Evolutionary conservation across 2,329 filamentous ascomycete species (phyloP).

Genomic region (Nemania sp.): DNA sequence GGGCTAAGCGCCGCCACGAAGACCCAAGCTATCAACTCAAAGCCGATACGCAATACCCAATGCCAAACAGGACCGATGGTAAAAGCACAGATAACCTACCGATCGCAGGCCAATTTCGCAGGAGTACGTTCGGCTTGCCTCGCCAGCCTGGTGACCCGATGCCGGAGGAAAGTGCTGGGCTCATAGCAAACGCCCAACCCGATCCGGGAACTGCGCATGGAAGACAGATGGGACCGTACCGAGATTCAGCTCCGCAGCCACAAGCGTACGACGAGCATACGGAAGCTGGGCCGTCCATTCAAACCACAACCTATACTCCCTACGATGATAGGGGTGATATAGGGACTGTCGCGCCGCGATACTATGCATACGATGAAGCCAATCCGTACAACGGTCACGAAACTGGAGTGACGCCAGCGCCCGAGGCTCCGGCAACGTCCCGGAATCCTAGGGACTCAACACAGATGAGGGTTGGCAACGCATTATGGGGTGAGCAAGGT

Average conservation of each 20-base stretch:
- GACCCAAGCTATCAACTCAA: conserved; percentile 56
- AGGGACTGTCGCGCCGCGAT: conserved; percentile 26
- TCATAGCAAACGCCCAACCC: conserved; percentile 49
- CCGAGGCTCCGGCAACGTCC: neutral
- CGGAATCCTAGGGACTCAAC: conserved; percentile 19
- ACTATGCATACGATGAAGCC: conserved; percentile 27
- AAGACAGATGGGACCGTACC: conserved; percentile 29
- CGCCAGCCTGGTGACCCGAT: conserved; percentile 26
- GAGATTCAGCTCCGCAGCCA: conserved; percentile 26
- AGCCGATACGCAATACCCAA: conserved; percentile 46
- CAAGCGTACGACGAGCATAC: conserved; percentile 16
- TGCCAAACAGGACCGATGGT: conserved; percentile 33
- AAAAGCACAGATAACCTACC: conserved; percentile 48
- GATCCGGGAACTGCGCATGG: conserved; percentile 30
- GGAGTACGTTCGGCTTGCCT: conserved; percentile 39
- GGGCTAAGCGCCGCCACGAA: conserved; percentile 63
- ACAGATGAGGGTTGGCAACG: conserved; percentile 23
- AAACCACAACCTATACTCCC: conserved; percentile 19
- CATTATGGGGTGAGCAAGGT: conserved; percentile 24
- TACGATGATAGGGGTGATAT: conserved; percentile 37
- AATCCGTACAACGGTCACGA: conserved; percentile 18
- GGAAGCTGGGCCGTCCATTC: conserved; percentile 1
- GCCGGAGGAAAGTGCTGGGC: conserved; percentile 48
- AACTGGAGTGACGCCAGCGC: neutral
- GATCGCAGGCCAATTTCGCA: conserved; percentile 47